phyloP scores from a whole-genome alignment of 495 filamentous ascomycete genomes.

The Friedmanniomyces simplex region DNA sequence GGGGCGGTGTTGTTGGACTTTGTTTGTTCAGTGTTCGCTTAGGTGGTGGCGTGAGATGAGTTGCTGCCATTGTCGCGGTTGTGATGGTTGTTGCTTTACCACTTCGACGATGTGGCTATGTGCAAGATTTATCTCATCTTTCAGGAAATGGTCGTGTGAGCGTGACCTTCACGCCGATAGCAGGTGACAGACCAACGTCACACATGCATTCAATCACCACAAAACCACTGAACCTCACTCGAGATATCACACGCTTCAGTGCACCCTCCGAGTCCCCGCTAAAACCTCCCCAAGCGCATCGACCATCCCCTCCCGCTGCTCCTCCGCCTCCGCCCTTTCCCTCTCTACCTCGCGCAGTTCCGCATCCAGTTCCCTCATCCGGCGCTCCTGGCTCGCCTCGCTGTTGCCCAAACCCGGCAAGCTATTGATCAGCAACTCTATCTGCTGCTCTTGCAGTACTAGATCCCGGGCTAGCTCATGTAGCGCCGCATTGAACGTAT shows the following conservation, averaged over 20 bases:
- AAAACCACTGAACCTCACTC: neutral
- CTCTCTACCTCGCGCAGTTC: conserved; percentile 64
- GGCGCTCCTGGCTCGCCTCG: conserved; percentile 66
- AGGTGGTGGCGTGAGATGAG: neutral
- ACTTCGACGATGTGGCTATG: too few species aligned
- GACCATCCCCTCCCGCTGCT: conserved; percentile 59
- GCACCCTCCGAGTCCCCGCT: neutral
- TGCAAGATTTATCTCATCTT: neutral
- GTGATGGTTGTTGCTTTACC: neutral
- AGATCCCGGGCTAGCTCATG: conserved; percentile 77
- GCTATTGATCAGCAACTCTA: conserved; percentile 71
- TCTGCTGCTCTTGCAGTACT: conserved; percentile 86
- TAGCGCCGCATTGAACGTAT: conserved; percentile 59
- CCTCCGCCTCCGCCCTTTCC: conserved; percentile 57
- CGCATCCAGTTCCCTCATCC: conserved; percentile 64
- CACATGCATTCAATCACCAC: neutral
- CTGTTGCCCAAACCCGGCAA: conserved; percentile 83
- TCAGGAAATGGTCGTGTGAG: neutral
- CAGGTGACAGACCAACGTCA: neutral
- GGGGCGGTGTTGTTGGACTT: neutral
- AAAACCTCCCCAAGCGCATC: conserved; percentile 53
- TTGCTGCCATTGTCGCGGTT: neutral
- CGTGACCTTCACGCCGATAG: neutral
- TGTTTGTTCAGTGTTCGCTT: neutral
- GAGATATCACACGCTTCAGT: neutral